These are phyloP conservation scores for Quercus variabilis DNA, from an alignment of 306 rosid species.

Conservation along the genomic window DNA sequence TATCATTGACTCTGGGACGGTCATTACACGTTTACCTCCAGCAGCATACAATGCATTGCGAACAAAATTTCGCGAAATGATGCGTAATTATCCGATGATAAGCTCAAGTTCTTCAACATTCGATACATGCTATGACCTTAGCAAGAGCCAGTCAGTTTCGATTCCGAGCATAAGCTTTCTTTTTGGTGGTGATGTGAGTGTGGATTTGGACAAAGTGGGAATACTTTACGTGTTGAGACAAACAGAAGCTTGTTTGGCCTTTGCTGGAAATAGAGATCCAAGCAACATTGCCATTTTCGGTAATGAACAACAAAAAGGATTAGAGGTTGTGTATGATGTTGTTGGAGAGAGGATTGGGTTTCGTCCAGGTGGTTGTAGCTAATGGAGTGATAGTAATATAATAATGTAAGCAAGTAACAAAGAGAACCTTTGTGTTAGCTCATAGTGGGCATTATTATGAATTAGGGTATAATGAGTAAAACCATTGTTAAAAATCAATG, in stretches of 20 bases:
- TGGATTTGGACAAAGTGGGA: slow-evolving; percentile 32
- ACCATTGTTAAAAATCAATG: too few species aligned
- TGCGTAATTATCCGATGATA: slow-evolving; percentile 39
- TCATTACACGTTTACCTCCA: slow-evolving; percentile 57
- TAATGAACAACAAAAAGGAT: neutral
- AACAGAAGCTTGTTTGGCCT: slow-evolving; percentile 44
- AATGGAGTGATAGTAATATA: too few species aligned
- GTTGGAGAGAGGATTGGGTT: neutral
- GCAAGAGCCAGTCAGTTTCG: neutral
- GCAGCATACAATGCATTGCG: slow-evolving; percentile 43
- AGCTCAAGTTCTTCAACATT: slow-evolving; percentile 16
- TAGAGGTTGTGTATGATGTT: neutral
- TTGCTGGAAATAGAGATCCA: neutral
- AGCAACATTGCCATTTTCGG: neutral
- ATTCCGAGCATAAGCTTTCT: slow-evolving; percentile 41
- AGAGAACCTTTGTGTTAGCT: too few species aligned
- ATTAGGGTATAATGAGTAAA: too few species aligned
- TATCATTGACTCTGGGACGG: slow-evolving; percentile 79
- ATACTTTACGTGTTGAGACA: slow-evolving; percentile 10
- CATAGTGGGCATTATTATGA: too few species aligned
- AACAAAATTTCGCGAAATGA: slow-evolving; percentile 25
- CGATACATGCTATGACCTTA: slow-evolving; percentile 70
- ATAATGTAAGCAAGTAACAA: too few species aligned
- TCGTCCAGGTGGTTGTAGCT: neutral
- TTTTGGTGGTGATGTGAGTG: slow-evolving; percentile 27